These are phyloP conservation scores for Penicillium desertorum DNA, from an alignment of 495 filamentous ascomycete genomes.

Conservation along the genomic window DNA sequence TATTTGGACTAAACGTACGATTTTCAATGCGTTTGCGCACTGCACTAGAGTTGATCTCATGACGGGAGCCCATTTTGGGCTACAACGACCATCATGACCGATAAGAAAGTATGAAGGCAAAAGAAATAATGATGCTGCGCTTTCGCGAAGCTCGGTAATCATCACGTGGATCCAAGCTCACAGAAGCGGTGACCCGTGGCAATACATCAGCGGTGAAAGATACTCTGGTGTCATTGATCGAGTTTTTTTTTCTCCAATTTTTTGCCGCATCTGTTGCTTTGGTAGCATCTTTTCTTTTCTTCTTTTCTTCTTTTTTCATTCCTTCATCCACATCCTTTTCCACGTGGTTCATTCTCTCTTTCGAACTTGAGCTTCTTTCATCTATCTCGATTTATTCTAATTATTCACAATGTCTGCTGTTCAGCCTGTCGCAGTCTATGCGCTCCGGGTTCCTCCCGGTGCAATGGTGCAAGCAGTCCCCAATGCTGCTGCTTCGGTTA, in stretches of 20 bases:
- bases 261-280: slow-evolving; percentile 18
- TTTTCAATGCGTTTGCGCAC: slow-evolving; percentile 82
- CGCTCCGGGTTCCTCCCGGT: slow-evolving; percentile 80
- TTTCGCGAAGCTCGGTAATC: slow-evolving; percentile 15
- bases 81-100: slow-evolving; percentile 23
- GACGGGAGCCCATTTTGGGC: slow-evolving; percentile 72
- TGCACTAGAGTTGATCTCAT: slow-evolving; percentile 71
- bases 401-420: slow-evolving; percentile 51
- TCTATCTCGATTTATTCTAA: neutral
- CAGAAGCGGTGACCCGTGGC: slow-evolving; percentile 21
- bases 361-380: slow-evolving; percentile 12
- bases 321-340: slow-evolving; percentile 29
- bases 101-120: slow-evolving; percentile 8
- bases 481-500: slow-evolving; percentile 78
- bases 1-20: slow-evolving; percentile 39
- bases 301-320: slow-evolving; percentile 20
- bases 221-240: slow-evolving; percentile 17
- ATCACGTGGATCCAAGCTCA: slow-evolving; percentile 23
- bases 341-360: slow-evolving; percentile 28
- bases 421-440: slow-evolving; percentile 82
- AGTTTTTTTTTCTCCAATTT: slow-evolving; percentile 21
- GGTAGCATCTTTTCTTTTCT: slow-evolving; percentile 30
- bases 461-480: slow-evolving; percentile 69
- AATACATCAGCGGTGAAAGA: slow-evolving; percentile 25
- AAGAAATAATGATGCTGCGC: neutral